phyloP scores from a whole-genome alignment of 306 rosid genomes.

The Dalbergia cochinchinensis region DNA sequence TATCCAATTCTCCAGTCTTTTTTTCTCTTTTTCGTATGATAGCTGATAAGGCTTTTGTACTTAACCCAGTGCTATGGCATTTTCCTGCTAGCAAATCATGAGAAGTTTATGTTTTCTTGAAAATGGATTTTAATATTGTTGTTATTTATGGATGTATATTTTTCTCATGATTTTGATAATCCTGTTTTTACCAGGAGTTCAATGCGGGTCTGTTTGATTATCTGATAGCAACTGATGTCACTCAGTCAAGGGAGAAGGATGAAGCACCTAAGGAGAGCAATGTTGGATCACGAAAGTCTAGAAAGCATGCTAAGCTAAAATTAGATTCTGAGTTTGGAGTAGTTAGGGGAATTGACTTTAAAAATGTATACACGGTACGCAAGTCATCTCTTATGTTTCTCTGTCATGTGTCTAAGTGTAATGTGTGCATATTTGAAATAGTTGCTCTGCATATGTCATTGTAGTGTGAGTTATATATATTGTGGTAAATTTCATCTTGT shows the following conservation, averaged over 20 bases:
- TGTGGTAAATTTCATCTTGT: constrained; percentile 31
- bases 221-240: constrained; percentile 87
- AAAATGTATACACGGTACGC: constrained; percentile 91
- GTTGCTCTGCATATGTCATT: constrained; percentile 16
- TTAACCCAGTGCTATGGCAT: constrained; percentile 9
- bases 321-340: constrained; percentile 95
- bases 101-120: constrained; percentile 30
- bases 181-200: constrained; percentile 80
- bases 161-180: constrained; percentile 31
- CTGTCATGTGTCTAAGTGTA: not conserved
- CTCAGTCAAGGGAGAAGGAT: constrained; percentile 77
- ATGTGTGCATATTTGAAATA: constrained; percentile 30
- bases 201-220: constrained; percentile 98
- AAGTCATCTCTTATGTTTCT: constrained; percentile 32
- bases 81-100: constrained; percentile 41
- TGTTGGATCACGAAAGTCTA: constrained; percentile 56
- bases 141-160: constrained; percentile 26
- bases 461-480: not conserved
- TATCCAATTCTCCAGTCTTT: constrained; percentile 1
- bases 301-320: constrained; percentile 63
- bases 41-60: constrained; percentile 1
- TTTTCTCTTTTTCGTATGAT: constrained; percentile 11
- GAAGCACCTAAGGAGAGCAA: constrained; percentile 58
- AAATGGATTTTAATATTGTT: not conserved
- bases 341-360: constrained; percentile 94